These are phyloP conservation scores for Plasmopara muralis DNA, from an alignment of 352 stramenopile species.

Conservation along the genomic window DNA sequence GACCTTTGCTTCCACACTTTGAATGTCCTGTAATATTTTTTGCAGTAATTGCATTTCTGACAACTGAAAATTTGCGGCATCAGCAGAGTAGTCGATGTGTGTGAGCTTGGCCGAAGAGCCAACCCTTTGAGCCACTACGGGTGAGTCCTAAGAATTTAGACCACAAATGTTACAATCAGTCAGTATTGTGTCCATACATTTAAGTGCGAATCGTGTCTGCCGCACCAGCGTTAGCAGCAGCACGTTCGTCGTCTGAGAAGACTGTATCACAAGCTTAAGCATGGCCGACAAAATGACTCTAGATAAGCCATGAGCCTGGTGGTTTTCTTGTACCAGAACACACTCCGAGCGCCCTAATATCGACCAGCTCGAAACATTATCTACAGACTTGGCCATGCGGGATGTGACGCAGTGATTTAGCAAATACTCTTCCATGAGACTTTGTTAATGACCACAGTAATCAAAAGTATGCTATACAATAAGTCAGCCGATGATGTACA, in stretches of 20 bases:
- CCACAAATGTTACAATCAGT: background rate
- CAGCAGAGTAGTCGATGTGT: conserved; percentile 36
- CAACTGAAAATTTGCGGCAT: conserved; percentile 22
- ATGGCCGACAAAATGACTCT: conserved; percentile 50
- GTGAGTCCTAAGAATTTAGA: conserved; percentile 19
- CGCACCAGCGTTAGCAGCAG: conserved; percentile 33
- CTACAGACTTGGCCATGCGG: conserved; percentile 18
- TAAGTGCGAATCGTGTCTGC: no score
- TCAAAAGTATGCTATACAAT: conserved; percentile 7
- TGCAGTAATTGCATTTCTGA: conserved; percentile 13
- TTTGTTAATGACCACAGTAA: conserved; percentile 8
- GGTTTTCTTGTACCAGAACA: conserved; percentile 63
- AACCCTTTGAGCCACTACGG: conserved; percentile 10
- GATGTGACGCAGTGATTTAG: conserved; percentile 60
- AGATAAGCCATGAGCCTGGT: conserved; percentile 38
- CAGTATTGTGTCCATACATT: background rate
- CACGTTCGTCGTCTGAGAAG: conserved; percentile 26
- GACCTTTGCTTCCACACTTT: conserved; percentile 13
- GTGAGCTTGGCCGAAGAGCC: conserved; percentile 28
- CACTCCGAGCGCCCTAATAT: conserved; percentile 35
- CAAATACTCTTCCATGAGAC: conserved; percentile 58
- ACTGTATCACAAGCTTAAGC: conserved; percentile 21
- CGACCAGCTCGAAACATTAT: conserved; percentile 23
- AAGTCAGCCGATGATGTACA: conserved; percentile 4
- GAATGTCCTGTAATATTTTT: conserved; percentile 29